Percentiles rank a stretch among this genome's conserved stretches.
phyloP scores from a whole-genome alignment of 306 rosid species.

The Senna siamea region DNA sequence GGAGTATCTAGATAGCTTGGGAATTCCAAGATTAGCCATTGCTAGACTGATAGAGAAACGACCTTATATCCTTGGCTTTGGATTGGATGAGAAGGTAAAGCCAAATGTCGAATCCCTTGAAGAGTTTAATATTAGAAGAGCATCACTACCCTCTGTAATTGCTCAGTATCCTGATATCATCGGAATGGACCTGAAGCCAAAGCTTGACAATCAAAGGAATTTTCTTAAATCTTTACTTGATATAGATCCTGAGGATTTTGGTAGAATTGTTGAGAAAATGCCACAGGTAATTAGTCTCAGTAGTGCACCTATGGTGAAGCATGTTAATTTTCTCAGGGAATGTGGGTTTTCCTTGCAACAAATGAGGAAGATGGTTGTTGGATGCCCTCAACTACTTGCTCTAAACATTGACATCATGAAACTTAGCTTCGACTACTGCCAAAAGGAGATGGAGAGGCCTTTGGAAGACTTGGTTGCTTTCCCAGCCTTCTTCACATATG shows the following conservation, averaged over 20 bases:
- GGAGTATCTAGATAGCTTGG: constrained; percentile 78
- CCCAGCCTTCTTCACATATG: constrained; percentile 90
- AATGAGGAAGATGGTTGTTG: constrained; percentile 63
- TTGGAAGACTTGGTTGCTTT: constrained; percentile 80
- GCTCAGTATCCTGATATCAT: constrained; percentile 89
- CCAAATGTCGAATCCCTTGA: constrained; percentile 77
- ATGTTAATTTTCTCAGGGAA: constrained; percentile 69
- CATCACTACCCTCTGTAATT: constrained; percentile 68
- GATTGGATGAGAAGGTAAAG: constrained; percentile 73
- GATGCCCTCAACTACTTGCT: constrained; percentile 94
- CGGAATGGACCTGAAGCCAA: constrained; percentile 74
- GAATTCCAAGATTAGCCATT: constrained; percentile 83
- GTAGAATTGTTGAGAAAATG: constrained; percentile 88
- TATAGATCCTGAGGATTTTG: constrained; percentile 69
- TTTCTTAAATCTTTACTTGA: constrained; percentile 65
- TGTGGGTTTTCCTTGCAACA: constrained; percentile 77
- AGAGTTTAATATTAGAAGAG: constrained; percentile 69
- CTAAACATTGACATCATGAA: constrained; percentile 87
- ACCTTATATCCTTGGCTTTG: constrained; percentile 90
- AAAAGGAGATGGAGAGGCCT: constrained; percentile 73
- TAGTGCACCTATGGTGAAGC: constrained; percentile 70
- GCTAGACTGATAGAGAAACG: constrained; percentile 90
- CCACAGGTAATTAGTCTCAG: constrained; percentile 87
- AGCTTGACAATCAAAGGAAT: constrained; percentile 64
- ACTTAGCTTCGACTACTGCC: constrained; percentile 71